Evolutionary conservation across 2,329 filamentous ascomycete species (phyloP), one percentile per base, ranked within the genome.

Genomic region (Microdochium nivale): DNA sequence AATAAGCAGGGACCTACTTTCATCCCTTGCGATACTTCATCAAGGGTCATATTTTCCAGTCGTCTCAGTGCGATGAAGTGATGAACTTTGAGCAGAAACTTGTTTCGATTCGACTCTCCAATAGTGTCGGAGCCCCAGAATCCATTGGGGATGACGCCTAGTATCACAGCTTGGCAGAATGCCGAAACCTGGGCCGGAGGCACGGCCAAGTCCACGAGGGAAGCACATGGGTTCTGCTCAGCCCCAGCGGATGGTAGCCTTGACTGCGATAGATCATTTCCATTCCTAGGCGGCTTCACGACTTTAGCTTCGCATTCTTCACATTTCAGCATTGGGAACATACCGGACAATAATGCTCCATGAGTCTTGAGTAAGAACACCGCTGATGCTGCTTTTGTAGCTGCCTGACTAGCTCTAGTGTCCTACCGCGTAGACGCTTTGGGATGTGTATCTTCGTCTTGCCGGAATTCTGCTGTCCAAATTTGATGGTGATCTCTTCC

Each of bases 1-100:
- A 51, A 24, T 50, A 32, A 32, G 3, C 16, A 48, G 19, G 3
- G 16, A 51, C 64, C 49, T 70, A 89, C 88, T 78, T 88, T 89
- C 47, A 97, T 70, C 1, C 80, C 81, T 62, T 95, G 87, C 46
- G 80, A 74, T 1, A 91, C 77, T 55, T 92, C 83, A 64, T 96
- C 88, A 27, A 99, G 71, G 19, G 82, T 87, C 59, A 95, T 74
- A 52, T 73, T 86, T 66, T 99, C 94, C 61, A 88, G 96, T 48
- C 87, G 84, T 48, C 90, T 81, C 50, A 96, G 70, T 46, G 74
- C 75, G 49, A 97, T 71, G 58, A 97, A 97, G 3, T 73, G 75
- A 62, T 96, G 82, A n/a, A 97, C 72, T 56, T 83, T 84, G 37
- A 72, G 75, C 62, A 90, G 70, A 32, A 96, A 67, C 0, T 70